Percentiles rank a stretch among this genome's conserved stretches.
Conservation (phyloP, 148 eudicot genomes). For the Tetragonia tetragonoides region DNA sequence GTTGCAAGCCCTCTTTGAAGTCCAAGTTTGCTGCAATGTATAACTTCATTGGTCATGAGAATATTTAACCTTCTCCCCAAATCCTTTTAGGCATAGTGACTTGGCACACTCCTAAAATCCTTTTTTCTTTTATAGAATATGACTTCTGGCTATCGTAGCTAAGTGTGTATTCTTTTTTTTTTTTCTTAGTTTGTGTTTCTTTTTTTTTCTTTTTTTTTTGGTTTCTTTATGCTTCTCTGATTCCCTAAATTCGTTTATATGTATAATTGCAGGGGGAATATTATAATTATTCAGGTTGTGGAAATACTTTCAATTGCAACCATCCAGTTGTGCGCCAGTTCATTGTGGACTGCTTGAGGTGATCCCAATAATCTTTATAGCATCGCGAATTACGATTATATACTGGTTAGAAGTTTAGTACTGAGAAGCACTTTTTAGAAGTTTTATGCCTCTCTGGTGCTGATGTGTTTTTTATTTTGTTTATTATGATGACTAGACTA, state of each 20-base stretch:
- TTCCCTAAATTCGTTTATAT: neutral
- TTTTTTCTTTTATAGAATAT: neutral
- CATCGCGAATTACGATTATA: neutral
- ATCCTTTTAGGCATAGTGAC: neutral
- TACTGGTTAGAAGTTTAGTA: neutral
- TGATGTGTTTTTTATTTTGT: neutral
- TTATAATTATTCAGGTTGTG: constrained; percentile 98
- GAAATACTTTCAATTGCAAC: constrained; percentile 96
- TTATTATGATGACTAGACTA: neutral
- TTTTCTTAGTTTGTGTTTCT: no score
- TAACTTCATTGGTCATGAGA: neutral
- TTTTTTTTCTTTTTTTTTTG: neutral
- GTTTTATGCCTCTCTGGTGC: no score
- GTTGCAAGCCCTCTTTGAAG: neutral
- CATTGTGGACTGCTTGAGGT: constrained; percentile 92
- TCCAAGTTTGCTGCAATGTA: neutral
- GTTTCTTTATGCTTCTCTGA: neutral
- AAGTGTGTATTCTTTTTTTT: no score
- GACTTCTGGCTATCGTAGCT: neutral
- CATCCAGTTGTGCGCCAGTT: constrained; percentile 95
- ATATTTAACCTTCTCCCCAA: neutral
- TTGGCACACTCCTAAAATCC: neutral
- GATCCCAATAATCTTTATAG: constrained; percentile 3
- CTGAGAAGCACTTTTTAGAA: neutral
- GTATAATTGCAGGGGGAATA: constrained; percentile 73